These are phyloP conservation scores for Cantharellus cinnabarinus DNA, from an alignment of 768 basidiomycete genomes.

Conservation along the genomic window DNA sequence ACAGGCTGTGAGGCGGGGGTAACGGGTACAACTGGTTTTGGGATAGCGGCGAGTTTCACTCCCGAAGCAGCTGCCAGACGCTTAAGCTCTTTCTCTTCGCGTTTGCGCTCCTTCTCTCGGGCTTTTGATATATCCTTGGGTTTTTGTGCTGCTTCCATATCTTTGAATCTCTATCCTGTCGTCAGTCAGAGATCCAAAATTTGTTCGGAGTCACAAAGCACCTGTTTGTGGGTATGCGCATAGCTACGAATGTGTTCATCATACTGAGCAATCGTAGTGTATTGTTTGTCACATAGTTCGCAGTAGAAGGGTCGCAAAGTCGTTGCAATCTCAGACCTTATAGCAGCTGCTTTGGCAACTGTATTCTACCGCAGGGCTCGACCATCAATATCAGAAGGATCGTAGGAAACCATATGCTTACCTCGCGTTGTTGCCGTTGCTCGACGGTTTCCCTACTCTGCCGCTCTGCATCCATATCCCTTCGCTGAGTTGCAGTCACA, in stretches of 20 bases:
- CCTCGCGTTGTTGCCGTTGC: slow-evolving; percentile 55
- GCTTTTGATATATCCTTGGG: slow-evolving; percentile 36
- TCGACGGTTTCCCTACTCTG: slow-evolving; percentile 63
- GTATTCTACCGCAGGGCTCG: slow-evolving; percentile 24
- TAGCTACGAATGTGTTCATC: slow-evolving; percentile 56
- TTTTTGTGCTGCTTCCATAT: slow-evolving; percentile 60
- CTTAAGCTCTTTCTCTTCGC: slow-evolving; percentile 68
- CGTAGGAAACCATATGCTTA: slow-evolving; percentile 13
- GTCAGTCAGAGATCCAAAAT: too few relatives aligned
- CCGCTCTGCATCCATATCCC: slow-evolving; percentile 61
- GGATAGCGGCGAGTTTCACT: slow-evolving; percentile 35
- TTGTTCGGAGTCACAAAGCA: neutral
- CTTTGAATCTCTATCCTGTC: slow-evolving; percentile 31
- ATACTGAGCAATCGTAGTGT: slow-evolving; percentile 67
- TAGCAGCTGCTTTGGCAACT: slow-evolving; percentile 42
- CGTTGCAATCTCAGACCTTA: slow-evolving; percentile 45
- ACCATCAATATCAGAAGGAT: neutral
- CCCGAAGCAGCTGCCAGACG: slow-evolving; percentile 71
- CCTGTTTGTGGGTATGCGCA: slow-evolving; percentile 7
- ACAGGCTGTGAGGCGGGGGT: slow-evolving; percentile 7
- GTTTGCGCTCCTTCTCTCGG: slow-evolving; percentile 68
- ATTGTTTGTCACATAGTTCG: slow-evolving; percentile 68
- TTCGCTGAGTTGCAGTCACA: slow-evolving; percentile 63
- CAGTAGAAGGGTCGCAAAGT: slow-evolving; percentile 65
- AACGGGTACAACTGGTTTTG: slow-evolving; percentile 1